Evolutionary conservation across 1,139 yeast species (phyloP), one percentile per base, ranked within the genome.

Genomic region (Pneumocystis murina): DNA sequence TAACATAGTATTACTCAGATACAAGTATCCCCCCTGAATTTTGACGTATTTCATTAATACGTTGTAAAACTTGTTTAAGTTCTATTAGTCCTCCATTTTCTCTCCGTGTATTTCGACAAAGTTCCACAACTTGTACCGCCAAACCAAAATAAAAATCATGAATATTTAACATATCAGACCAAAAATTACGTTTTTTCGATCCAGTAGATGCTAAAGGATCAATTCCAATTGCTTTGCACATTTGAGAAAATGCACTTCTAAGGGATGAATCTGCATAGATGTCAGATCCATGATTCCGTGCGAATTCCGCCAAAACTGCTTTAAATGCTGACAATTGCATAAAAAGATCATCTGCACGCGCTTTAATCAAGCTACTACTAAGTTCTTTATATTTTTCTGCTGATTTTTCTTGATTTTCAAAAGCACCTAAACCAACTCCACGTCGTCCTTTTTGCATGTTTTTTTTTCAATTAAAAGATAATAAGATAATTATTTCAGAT

Each of bases 61-160:
- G 43, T n/a, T 57, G 69, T 24, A 76, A 69, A 33, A 89, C 75
- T 67, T 87, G 94, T 59, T 81, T 78, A 61, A 87, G 75, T 0
- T 87, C 76, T 5, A 89, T 81, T 40, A 89, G 76, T 0, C 96
- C 96, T 2, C 96, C 96, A 71, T 87, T 89, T 65, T 85, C 75
- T 66, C 81, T 84, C 67, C 87, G 75, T 0, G 94, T 85, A 54
- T 80, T 78, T 64, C 85, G 82, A 71, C 95, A 87, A 2, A 86
- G 77, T 69, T 89, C 95, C 39, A 88, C 85, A 16, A 88, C 77
- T 64, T 84, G 80, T 12, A 88, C 87, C 0, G 88, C 82, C 43
- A 90, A 74, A 60, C 85, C 89, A 66, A 83, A 81, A 68, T 79
- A 78, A 69, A 80, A 84, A 68, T 85, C 88, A 30, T 79, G 78